Base-by-base conservation (phyloP, 192 early-diverging fungal species). In the Backusella morwellensis region DNA sequence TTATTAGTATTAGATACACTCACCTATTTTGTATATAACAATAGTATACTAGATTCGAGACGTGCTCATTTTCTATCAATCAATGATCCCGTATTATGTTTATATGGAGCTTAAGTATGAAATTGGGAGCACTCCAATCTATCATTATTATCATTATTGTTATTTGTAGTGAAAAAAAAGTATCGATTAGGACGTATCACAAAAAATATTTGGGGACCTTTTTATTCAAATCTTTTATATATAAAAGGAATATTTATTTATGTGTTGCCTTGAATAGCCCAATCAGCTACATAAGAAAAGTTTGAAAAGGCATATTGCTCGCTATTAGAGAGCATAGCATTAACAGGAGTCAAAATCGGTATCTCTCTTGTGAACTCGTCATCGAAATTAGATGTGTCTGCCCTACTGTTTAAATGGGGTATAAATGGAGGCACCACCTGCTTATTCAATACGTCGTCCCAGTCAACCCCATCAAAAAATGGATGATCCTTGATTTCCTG, bases 331-430 rank as follows among this genome's bases (percentile, higher is more conserved):
- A 98, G 86, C 14, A 94, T 91, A 59, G 93, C 93, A 74, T 96
- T 93, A 21, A 92, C 90, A 0, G 96, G 97, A 7, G 97, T 98
- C 74, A 98, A 79, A 0, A 93, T 92, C 1, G 97, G 93, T 70
- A 86, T 86, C 86, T 98, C 95, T 35, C 88, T 87, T 8, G 97
- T 98, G 80, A 98, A 98, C 80, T 98, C 97, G 50, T 92, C 91
- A 78, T 98, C 97, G 92, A 98, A 98, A 89, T 97, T 97, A 68
- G 95, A 97, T 38, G 92, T 90, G 78, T 98, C 97, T 21, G 91
- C 92, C 69, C 92, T 87, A 32, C 88, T 85, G 1, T 76, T 85
- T 40, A 95, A 82, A 38, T 82, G 89, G 1, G 94, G 94, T 41
- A 85, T 76, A 78, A 90, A 95, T 1, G 93, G 92, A n/a, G 91